Evolutionary conservation across 2,329 filamentous ascomycete genomes (phyloP), one percentile per base, ranked within the genome.

Genomic region (Parascedosporium putredinis): DNA sequence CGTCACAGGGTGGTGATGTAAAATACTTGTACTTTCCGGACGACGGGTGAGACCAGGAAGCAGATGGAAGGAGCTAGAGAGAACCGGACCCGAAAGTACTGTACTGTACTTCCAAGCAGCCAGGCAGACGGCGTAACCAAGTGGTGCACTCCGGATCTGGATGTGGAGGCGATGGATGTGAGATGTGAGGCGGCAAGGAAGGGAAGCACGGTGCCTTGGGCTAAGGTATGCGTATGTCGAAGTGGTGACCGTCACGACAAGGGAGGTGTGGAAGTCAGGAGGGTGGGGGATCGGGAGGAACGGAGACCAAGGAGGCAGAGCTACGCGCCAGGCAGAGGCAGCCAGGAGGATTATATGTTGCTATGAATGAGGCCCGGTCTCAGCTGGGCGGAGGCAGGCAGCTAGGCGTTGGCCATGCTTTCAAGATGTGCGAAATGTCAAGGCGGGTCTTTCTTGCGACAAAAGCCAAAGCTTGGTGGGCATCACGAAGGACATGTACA

Each of bases 1-100:
- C 33, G 12, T 36, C n/a, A 36, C n/a, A 36, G n/a, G 20, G 12
- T 18, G n/a, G 33, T 14, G 20, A 36, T 16, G 5, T 36, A 8
- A 18, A 18, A 9, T 40, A 42, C 18, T 42, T 42, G 38, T 42
- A 40, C 18, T 40, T 12, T 20, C 23, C 38, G 38, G 16, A 20
- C n/a, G 46, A 23, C 18, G 27, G 31, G 20, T 16, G 33, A 27
- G n/a, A 33, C 33, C 45, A 22, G 45, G 45, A 38, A 47, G 24
- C 31, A 38, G 20, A 16, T 47, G 45, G 46, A 48, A 48, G 46
- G 46, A 48, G 33, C 46, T 38, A 27, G 46, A 48, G 46, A 31
- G 22, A 48, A 38, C 22, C 46, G 27, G 33, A 23, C 22, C 24
- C 22, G 46, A 18, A 48, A n/a, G n/a, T n/a, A n/a, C n/a, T n/a